Evolutionary conservation across 345 rosid genomes (phyloP), one percentile per base, ranked within the genome.

Genomic region (Boechera divaricarpa): DNA sequence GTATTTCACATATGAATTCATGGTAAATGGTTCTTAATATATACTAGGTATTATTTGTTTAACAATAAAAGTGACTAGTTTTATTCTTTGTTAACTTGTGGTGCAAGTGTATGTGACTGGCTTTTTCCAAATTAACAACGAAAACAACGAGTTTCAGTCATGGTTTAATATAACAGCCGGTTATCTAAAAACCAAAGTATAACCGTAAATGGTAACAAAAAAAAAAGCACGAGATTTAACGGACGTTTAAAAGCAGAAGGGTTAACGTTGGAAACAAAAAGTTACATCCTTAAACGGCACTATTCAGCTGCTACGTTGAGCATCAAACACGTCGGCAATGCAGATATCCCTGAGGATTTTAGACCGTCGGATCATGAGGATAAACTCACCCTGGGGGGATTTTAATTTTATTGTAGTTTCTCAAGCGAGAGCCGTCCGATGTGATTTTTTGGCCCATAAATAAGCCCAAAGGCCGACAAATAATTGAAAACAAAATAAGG

Each of bases 241-340:
- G 84, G 83, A 53, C 78, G 78, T 54, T 79, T n/a, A 42, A 2
- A 12, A 66, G 48, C 12, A 44, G 51, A 47, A 47, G 12, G 45
- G 57, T 73, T 77, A 70, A 73, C 74, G 81, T 80, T 74, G 31
- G 73, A 78, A 61, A 62, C 36, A 75, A 75, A 85, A 74, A 87
- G 83, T 85, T 83, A 76, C 78, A 86, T 85, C 86, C 85, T 86
- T 87, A 84, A 87, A 89, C 94, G 94, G 94, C 92, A 85, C 85
- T 63, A 26, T 63, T 63, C 7, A 26, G 51, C 67, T 7, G 0
- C 12, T 7, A 7, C 52, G 7, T 62, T 63, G 36, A 63, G 36
- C 12, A 41, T 41, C 35, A 6, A 0, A 24, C 51, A 41, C 67
- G 51, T 62, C 11, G 18, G 33, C 18, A 39, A 11, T 11, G 12